phyloP scores from a whole-genome alignment of 768 basidiomycete species.

The Panellus pusillus region DNA sequence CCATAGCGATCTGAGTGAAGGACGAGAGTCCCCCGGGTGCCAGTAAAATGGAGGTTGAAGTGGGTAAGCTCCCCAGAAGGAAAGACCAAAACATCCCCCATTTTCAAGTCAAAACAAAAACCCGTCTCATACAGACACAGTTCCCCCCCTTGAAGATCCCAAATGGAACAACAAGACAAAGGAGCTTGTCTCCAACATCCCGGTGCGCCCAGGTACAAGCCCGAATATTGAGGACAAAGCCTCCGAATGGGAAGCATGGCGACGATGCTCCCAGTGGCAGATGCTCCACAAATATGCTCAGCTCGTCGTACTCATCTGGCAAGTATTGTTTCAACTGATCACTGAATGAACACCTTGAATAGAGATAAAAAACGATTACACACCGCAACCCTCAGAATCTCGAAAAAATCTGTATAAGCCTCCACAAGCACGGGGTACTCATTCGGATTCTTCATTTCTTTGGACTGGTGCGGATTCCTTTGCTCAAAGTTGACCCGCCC shows the following conservation, averaged over 20 bases:
- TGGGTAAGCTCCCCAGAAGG: constrained; percentile 7
- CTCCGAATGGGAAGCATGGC: constrained; percentile 26
- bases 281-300: constrained; percentile 20
- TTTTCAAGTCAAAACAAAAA: constrained; percentile 8
- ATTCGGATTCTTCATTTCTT: neutral
- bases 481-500: neutral
- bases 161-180: constrained; percentile 26
- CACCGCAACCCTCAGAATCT: constrained; percentile 2
- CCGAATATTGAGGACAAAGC: constrained; percentile 28
- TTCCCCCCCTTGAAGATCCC: constrained; percentile 23
- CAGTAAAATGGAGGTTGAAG: constrained; percentile 13
- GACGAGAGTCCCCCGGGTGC: constrained; percentile 7
- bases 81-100: constrained; percentile 14
- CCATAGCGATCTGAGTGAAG: neutral
- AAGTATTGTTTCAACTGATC: constrained; percentile 23
- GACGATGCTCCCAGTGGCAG: constrained; percentile 21
- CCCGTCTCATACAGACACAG: constrained; percentile 24
- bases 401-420: constrained; percentile 6
- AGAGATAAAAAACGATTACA: neutral
- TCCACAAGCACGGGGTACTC: constrained; percentile 2
- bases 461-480: neutral
- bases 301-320: constrained; percentile 22
- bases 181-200: constrained; percentile 22
- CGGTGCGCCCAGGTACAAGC: constrained; percentile 23
- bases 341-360: neutral